Conservation (phyloP, 495 filamentous ascomycete species). For the Aspergillus ostianus region DNA sequence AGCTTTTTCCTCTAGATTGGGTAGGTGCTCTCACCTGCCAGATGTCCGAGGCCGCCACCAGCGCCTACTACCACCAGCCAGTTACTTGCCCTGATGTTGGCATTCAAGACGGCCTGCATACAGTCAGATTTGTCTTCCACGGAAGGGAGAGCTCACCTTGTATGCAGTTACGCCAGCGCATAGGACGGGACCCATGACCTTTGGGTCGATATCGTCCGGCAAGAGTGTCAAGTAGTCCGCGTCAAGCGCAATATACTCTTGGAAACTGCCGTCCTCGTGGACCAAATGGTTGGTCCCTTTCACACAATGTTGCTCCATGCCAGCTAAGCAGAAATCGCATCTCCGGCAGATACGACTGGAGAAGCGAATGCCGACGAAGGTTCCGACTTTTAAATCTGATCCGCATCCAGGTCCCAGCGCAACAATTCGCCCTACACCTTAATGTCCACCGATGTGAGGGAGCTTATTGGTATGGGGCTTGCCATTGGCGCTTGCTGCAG, state of each 20-base stretch:
- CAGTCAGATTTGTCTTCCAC: not conserved
- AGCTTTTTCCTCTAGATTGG: not conserved
- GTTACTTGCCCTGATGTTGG: slow-evolving; percentile 38
- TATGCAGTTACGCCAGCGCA: slow-evolving; percentile 45
- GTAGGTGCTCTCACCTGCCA: slow-evolving; percentile 32
- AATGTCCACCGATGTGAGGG: slow-evolving; percentile 50
- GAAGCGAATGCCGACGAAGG: slow-evolving; percentile 47
- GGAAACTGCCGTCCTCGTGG: slow-evolving; percentile 50
- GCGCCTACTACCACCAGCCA: slow-evolving; percentile 50
- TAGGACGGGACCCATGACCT: slow-evolving; percentile 42
- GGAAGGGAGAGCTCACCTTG: slow-evolving; percentile 18
- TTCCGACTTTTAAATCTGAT: slow-evolving; percentile 35
- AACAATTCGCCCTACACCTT: slow-evolving; percentile 47
- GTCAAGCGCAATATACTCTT: slow-evolving; percentile 47
- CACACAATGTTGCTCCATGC: slow-evolving; percentile 45
- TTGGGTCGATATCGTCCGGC: slow-evolving; percentile 46
- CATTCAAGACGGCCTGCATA: slow-evolving; percentile 39
- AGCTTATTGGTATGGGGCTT: slow-evolving; percentile 47
- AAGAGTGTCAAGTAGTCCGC: slow-evolving; percentile 46
- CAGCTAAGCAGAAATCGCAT: slow-evolving; percentile 48
- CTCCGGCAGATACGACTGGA: slow-evolving; percentile 45
- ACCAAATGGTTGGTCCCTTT: slow-evolving; percentile 49
- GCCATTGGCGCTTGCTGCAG: slow-evolving; percentile 41
- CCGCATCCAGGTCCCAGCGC: slow-evolving; percentile 35
- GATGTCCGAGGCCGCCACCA: slow-evolving; percentile 50